Percentiles rank a stretch among this genome's conserved stretches.
These are phyloP conservation scores for Agroathelia rolfsii DNA, from an alignment of 1,284 basidiomycete genomes.

Conservation along the genomic window DNA sequence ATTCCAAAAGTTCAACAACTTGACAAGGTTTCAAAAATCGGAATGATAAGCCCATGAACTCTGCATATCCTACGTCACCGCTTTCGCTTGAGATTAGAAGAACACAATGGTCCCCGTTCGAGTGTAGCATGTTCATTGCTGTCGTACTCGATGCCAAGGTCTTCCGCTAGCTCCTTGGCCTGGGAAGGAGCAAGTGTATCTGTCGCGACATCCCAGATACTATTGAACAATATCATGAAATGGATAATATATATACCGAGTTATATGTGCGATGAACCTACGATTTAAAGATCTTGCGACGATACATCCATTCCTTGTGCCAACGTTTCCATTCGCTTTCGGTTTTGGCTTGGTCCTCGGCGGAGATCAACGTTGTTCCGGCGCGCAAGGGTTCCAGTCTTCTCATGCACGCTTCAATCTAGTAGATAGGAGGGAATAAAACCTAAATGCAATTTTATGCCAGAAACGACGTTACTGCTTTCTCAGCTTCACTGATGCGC, in stretches of 20 bases:
- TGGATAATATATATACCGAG: neutral
- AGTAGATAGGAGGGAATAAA: constrained; percentile 6
- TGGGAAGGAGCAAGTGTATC: constrained; percentile 59
- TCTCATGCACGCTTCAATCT: constrained; percentile 40
- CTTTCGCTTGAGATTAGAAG: constrained; percentile 33
- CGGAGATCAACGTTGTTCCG: constrained; percentile 55
- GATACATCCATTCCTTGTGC: constrained; percentile 60
- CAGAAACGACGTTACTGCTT: constrained; percentile 26
- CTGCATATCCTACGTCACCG: no score
- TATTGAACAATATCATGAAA: constrained; percentile 19
- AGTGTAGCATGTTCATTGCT: constrained; percentile 51
- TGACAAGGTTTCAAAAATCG: no score
- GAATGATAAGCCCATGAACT: no score
- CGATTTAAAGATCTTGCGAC: constrained; percentile 61
- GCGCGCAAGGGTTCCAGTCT: constrained; percentile 57
- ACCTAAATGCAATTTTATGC: neutral
- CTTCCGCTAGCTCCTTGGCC: constrained; percentile 49
- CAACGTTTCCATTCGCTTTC: constrained; percentile 63
- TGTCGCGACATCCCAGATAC: constrained; percentile 65
- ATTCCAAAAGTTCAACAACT: no score
- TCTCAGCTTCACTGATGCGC: constrained; percentile 34
- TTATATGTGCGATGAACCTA: constrained; percentile 25
- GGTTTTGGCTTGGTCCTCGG: constrained; percentile 50
- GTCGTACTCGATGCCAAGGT: constrained; percentile 68
- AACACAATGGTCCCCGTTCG: constrained; percentile 42